These are phyloP conservation scores for Pichia sp. DNA, from an alignment of 1,139 yeast species.

Conservation along the genomic window DNA sequence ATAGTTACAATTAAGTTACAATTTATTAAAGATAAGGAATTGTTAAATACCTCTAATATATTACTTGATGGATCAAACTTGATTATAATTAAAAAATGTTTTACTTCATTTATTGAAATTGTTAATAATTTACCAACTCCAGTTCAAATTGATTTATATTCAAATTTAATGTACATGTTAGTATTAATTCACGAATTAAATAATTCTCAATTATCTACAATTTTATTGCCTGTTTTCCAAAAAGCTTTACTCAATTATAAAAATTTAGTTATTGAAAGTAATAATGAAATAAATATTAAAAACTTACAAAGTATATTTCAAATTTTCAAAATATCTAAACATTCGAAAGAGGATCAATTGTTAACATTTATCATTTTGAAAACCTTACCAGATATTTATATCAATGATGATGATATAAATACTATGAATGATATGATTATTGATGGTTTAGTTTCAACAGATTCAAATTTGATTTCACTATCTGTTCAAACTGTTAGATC, in stretches of 20 bases:
- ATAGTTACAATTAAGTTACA: conserved; percentile 59
- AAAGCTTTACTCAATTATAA: conserved; percentile 15
- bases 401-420: conserved; percentile 32
- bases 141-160: conserved; percentile 61
- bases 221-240: conserved; percentile 53
- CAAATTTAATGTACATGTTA: conserved; percentile 61
- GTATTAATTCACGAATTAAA: conserved; percentile 50
- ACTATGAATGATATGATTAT: conserved; percentile 36
- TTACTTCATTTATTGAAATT: conserved; percentile 57
- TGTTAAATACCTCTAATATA: conserved; percentile 25
- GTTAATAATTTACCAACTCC: conserved; percentile 57
- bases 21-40: conserved; percentile 43
- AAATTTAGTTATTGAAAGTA: conserved; percentile 17
- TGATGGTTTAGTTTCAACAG: conserved; percentile 29
- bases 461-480: conserved; percentile 35
- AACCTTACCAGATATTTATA: conserved; percentile 38
- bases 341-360: conserved; percentile 35
- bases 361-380: conserved; percentile 58
- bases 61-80: conserved; percentile 31
- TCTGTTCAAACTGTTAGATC: conserved; percentile 56
- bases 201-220: conserved; percentile 39
- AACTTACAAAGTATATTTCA: conserved; percentile 37
- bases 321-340: conserved; percentile 31
- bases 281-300: conserved; percentile 15
- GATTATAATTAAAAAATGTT: conserved; percentile 43